Base-by-base conservation (phyloP, 768 basidiomycete genomes). In the Melanogaster broomeanus region DNA sequence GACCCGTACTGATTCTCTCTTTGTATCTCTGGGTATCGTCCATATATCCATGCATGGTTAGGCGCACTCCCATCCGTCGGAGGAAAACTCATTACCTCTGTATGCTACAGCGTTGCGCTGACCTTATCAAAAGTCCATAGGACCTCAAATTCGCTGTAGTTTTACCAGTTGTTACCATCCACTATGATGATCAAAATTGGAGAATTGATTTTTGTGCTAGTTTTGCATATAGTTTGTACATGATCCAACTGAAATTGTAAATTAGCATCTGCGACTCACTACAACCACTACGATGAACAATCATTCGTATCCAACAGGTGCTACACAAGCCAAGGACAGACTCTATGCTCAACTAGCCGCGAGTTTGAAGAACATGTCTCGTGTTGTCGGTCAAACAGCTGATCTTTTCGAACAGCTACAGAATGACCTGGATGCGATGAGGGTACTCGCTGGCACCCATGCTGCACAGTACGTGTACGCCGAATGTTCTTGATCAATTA, bases 271-370 rank as follows among this genome's bases (percentile, higher is more conserved):
- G n/a, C n/a, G n/a, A n/a, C n/a, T n/a, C n/a, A n/a, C n/a, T n/a
- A n/a, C n/a, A n/a, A n/a, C n/a, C n/a, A n/a, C n/a, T n/a, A 21
- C 31, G 15, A 52, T 51, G 35, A 64, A 60, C 56, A 64, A 52
- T 22, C 58, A 62, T n/a, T 42, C 61, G 4, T 49, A 50, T 43
- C 77, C 81, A 11, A 80, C 79, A 10, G 84, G 78, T 61, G 87
- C 87, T 4, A 85, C 85, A 0, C 87, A 87, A 56, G 81, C 87
- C 31, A 94, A 93, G 70, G 85, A 91, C 59, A 72, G 89, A 49
- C 83, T 93, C 21, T 93, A 93, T 61, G 77, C 79, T 34, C 89
- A 92, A 62, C 79, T 94, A 3, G 79, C 89, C 4, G 75, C 79
- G 42, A 85, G 82, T 42, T 67, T 94, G 3, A 80, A 80, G 25